These are phyloP conservation scores for Colletotrichum higginsianum DNA, from an alignment of 2,329 filamentous ascomycete genomes.

Conservation along the genomic window DNA sequence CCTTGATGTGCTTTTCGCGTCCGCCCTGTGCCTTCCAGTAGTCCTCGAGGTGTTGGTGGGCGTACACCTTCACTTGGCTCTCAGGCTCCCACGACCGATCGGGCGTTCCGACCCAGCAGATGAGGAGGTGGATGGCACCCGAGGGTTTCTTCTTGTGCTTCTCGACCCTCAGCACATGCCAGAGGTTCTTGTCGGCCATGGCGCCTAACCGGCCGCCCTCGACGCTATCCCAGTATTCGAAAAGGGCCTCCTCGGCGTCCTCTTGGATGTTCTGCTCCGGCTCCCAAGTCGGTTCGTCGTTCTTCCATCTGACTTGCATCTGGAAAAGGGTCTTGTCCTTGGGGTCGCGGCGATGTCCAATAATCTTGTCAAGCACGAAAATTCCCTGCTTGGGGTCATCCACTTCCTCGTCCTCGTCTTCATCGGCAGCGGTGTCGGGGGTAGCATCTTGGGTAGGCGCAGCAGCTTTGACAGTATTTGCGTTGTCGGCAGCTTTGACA, in stretches of 20 bases:
- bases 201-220: constrained; percentile 40
- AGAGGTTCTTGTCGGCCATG: constrained; percentile 40
- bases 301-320: constrained; percentile 51
- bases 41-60: constrained; percentile 41
- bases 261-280: constrained; percentile 52
- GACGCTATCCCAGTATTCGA: constrained; percentile 42
- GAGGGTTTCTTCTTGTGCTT: constrained; percentile 37
- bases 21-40: constrained; percentile 53
- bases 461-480: constrained; percentile 26
- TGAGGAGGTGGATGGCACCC: constrained; percentile 29
- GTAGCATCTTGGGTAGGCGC: constrained; percentile 3
- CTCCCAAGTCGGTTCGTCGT: constrained; percentile 51
- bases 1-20: constrained; percentile 44
- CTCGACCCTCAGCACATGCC: constrained; percentile 42
- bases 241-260: constrained; percentile 51
- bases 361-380: constrained; percentile 36
- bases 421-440: not conserved
- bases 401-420: constrained; percentile 22
- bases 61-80: constrained; percentile 25
- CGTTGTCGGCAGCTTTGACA: constrained; percentile 13
- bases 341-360: constrained; percentile 31
- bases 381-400: constrained; percentile 20
- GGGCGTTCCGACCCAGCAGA: constrained; percentile 36
- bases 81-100: constrained; percentile 43
- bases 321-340: constrained; percentile 47